Base-by-base conservation (phyloP, 345 rosid species). In the sweet orange (Citrus sinensis) region DNA sequence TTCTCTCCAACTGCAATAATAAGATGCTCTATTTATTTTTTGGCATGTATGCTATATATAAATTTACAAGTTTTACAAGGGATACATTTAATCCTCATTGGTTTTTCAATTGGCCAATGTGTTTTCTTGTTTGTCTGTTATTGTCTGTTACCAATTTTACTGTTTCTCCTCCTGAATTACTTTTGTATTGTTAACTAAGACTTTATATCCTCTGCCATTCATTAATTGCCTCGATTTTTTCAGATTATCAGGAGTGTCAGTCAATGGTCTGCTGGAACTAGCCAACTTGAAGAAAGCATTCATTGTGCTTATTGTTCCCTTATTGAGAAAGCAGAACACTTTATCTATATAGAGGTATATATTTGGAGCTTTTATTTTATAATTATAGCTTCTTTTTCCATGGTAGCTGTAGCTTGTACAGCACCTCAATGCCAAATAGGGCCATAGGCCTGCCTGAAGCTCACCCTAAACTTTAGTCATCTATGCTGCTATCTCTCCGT, bases 231-330 rank as follows among this genome's bases (percentile, higher is more conserved):
- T 46, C 19, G 11, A 4, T 24, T 85, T 85, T 88, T 84, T 71
- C 93, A 94, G 99, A 88, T 97, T 78, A 83, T 94, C 84, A 88
- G 99, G 89, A 97, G 99, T 87, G 99, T 93, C 82, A 97, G 98
- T 82, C 98, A 94, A 81, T 94, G 99, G 99, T 97, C 98, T 77
- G 96, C 98, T 67, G 99, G 99, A 87, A 94, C 98, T 74, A 90
- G 98, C 88, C 99, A 93, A 88, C 80, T 85, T 72, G 98, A 97
- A 85, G 98, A 94, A 81, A 94, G 98, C 88, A 90, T 94, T 86
- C 99, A 94, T 84, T 83, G 90, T 83, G 96, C 98, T 81, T 97
- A 97, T 80, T 86, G 90, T 76, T 93, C 98, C 87, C 99, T 97
- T 70, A 91, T 97, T 72, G 99, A 93, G 86, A 94, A 89, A 86